phyloP scores from a whole-genome alignment of 441 rosid species.

The Codiaeum variegatum region DNA sequence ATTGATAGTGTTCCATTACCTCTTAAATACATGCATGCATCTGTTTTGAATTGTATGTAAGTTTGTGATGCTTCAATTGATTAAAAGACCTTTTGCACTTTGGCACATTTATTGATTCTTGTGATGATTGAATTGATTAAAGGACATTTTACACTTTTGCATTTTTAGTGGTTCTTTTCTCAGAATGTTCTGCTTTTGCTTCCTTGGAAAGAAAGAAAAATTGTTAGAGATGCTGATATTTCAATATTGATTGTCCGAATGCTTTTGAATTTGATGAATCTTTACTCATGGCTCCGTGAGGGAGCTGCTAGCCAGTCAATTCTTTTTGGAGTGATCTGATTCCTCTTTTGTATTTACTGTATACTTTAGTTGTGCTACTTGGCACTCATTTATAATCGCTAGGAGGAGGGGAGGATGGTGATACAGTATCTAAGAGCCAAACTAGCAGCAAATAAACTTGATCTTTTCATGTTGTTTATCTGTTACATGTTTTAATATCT shows the following conservation, averaged over 20 bases:
- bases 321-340: neutral
- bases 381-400: neutral
- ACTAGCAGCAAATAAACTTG: neutral
- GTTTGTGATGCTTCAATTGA: neutral
- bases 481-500: neutral
- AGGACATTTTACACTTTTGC: neutral
- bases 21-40: neutral
- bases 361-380: slow-evolving; percentile 5
- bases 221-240: neutral
- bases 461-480: neutral
- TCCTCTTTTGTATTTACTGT: neutral
- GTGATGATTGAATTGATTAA: neutral
- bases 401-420: neutral
- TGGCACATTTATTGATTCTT: neutral
- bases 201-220: neutral
- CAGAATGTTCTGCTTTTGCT: too few relatives aligned
- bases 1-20: neutral
- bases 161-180: too few relatives aligned
- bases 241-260: neutral
- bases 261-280: neutral
- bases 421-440: neutral
- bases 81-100: neutral
- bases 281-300: neutral
- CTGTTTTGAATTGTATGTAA: neutral
- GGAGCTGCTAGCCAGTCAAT: neutral